phyloP scores from a whole-genome alignment of 176 grass and related monocot species.

The Tuctoria greenei region DNA sequence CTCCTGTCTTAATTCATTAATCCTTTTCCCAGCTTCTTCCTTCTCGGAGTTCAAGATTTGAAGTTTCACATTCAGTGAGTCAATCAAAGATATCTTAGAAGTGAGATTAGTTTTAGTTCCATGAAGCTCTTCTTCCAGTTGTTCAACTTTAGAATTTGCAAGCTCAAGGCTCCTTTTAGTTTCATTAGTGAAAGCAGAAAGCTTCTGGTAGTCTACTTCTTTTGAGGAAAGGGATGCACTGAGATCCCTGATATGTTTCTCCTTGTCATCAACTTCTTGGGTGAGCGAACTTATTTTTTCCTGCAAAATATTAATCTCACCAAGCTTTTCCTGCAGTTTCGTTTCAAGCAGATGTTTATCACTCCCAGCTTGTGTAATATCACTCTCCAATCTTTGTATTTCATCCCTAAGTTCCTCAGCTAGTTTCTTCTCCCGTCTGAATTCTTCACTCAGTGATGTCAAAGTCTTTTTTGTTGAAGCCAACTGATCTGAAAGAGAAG shows the following conservation, averaged over 20 bases:
- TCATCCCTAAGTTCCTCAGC: constrained; percentile 66
- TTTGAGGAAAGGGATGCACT: constrained; percentile 64
- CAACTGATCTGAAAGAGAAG: constrained; percentile 61
- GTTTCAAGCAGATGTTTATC: constrained; percentile 69
- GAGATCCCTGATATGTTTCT: constrained; percentile 61
- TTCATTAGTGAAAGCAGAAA: constrained; percentile 47
- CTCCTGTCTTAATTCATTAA: constrained; percentile 55
- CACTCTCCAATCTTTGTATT: constrained; percentile 65
- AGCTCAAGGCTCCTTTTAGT: constrained; percentile 56
- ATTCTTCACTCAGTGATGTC: constrained; percentile 62
- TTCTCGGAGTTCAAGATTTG: constrained; percentile 58
- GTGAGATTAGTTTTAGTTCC: constrained; percentile 53
- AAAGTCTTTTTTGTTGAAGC: constrained; percentile 58
- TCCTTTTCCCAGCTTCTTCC: constrained; percentile 57
- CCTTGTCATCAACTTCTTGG: constrained; percentile 63
- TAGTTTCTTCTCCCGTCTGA: constrained; percentile 57
- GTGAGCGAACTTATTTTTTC: constrained; percentile 59
- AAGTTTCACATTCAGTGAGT: constrained; percentile 73
- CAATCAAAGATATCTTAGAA: constrained; percentile 62
- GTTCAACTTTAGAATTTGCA: constrained; percentile 65
- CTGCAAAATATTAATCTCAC: constrained; percentile 53
- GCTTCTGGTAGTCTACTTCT: constrained; percentile 61
- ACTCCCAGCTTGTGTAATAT: constrained; percentile 44
- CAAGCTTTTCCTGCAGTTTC: constrained; percentile 67
- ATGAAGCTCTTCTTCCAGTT: constrained; percentile 66